Evolutionary conservation across 352 stramenopile species (phyloP), one percentile per base, ranked within the genome.

Genomic region (Globisporangium megalacanthum): DNA sequence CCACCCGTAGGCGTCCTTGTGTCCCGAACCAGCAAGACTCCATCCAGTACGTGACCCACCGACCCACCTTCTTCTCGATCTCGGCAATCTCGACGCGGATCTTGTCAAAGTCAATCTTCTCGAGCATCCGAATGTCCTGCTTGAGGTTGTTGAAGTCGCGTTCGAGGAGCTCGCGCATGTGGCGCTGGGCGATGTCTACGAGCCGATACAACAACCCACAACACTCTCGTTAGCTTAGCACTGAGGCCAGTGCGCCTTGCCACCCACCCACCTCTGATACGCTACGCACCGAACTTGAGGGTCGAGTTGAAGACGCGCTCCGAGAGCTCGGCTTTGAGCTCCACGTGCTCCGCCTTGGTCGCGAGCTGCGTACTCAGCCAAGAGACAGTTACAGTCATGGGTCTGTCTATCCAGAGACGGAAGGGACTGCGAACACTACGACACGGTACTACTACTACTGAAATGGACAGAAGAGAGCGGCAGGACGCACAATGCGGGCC

Each of bases 61-160:
- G 1, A 29, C 25, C 25, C 31, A 70, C 59, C 52, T 95, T 92
- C 46, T 92, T 92, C 59, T 95, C 85, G 8, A 95, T 79, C 68
- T 93, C 83, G 2, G 78, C 75, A 45, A 95, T 90, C 60, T 95
- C 85, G 63, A 92, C 83, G 56, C 83, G 85, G 57, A 95, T 88
- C 61, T 93, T 92, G 67, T 95, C 85, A 54, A 95, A 93, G 58
- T 95, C 85, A 62, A 93, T 89, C 62, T 95, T 93, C 66, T 95
- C 85, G 10, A 92, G 75, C 85, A 95, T 93, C 53, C 85, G 83
- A 63, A 95, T 95, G 62, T 95, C 85, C 60, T 93, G 83, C 68
- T 95, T 95, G 33, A 95, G 71, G 51, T 86, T 93, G 69, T 91
- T 95, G 57, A 95, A 95, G 70, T 95, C 85, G 33, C 85, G 79